Evolutionary conservation across 2,329 filamentous ascomycete species (phyloP), one percentile per base, ranked within the genome.

Genomic region (Calonectria fujianensis): DNA sequence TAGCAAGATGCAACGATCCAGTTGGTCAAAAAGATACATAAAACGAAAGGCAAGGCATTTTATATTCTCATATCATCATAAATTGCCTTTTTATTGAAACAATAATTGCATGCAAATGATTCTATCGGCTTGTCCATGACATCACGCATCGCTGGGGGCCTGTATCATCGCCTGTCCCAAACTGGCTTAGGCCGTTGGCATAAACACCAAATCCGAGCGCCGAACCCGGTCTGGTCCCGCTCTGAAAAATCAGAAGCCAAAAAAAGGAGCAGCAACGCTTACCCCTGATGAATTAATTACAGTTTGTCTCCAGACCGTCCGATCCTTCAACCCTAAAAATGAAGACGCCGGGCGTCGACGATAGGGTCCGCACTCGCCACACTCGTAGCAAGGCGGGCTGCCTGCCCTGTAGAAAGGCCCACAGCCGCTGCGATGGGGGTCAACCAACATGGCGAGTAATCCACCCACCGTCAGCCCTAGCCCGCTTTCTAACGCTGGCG

Each of bases 361-460:
- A 61, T 11, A 61, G 57, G 27, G 31, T 61, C n/a, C 57, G 57
- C 57, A 41, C 7, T 9, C 35, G 20, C 57, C 57, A 61, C 57
- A 29, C 57, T 39, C 57, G 57, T 18, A 61, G 57, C 57, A 39
- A 39, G 57, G 57, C 57, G 35, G 57, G 57, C n/a, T 61, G 57
- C 35, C 57, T 29, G 57, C n/a, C 57, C n/a, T 61, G 57, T 35
- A 27, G 35, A 24, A 18, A 61, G 57, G 35, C 57, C 57, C 57
- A 61, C 57, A 61, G 20, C 35, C 57, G 57, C 35, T 61, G 57
- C 57, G 57, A 61, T 61, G 57, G 57, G 35, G 9, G n/a, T 39
- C 57, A 61, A 61, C 57, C 57, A 61, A 61, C 57, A 61, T 61
- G 57, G 57, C 57, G 29, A 39, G 57, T 27, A 35, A 37, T 24